These are phyloP conservation scores for Vigna trinervia DNA, from an alignment of 306 rosid genomes.

Conservation along the genomic window DNA sequence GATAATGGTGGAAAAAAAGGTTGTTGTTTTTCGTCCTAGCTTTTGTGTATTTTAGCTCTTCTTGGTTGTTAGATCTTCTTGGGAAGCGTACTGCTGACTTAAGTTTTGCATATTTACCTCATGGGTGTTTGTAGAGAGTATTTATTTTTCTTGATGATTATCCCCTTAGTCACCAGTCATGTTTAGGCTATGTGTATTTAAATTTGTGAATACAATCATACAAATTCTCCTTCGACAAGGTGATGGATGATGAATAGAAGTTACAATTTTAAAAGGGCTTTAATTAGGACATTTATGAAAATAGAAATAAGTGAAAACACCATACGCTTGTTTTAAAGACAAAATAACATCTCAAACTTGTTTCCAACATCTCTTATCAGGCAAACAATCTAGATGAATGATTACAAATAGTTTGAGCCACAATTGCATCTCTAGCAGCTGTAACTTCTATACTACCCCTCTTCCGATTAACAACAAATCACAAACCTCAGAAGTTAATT, in stretches of 20 bases:
- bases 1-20: constrained; percentile 43
- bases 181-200: constrained; percentile 38
- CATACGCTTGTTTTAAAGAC: no score
- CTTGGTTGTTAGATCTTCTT: neutral
- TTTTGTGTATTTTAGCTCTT: constrained; percentile 33
- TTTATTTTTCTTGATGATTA: constrained; percentile 26
- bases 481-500: no score
- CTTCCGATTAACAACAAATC: no score
- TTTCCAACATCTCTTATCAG: no score
- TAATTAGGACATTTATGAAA: neutral
- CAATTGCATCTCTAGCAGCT: no score
- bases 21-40: constrained; percentile 68
- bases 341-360: no score
- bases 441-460: no score
- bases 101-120: constrained; percentile 22
- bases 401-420: no score
- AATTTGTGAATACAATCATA: constrained; percentile 54
- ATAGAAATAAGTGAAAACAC: neutral
- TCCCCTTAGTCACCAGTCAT: constrained; percentile 28
- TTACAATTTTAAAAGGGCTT: neutral
- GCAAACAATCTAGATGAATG: no score
- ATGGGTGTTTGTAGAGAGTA: constrained; percentile 38
- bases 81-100: constrained; percentile 30
- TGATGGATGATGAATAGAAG: constrained; percentile 8
- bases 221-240: constrained; percentile 40